phyloP scores from a whole-genome alignment of 176 grass and related monocot species.

The Themeda triandra region DNA sequence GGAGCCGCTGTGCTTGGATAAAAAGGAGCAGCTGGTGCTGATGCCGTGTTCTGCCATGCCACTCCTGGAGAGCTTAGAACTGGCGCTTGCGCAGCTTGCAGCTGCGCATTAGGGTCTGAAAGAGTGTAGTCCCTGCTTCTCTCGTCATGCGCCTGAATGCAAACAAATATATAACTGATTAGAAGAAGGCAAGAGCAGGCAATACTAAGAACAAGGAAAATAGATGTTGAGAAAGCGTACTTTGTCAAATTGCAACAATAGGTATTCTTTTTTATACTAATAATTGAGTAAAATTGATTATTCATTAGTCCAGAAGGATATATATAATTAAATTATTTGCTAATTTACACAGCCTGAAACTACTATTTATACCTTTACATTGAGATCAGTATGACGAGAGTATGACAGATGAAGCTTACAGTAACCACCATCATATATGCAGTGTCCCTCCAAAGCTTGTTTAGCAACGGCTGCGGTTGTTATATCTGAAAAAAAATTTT shows the following conservation, averaged over 20 bases:
- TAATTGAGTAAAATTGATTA: slow-evolving; percentile 32
- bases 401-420: slow-evolving; percentile 99
- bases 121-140: slow-evolving; percentile 88
- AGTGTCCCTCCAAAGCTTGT: slow-evolving; percentile 96
- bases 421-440: slow-evolving; percentile 99
- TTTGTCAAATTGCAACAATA: slow-evolving; percentile 27
- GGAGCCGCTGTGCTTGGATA: slow-evolving; percentile 40
- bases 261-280: slow-evolving; percentile 30
- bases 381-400: slow-evolving; percentile 99
- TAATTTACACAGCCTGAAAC: slow-evolving; percentile 50
- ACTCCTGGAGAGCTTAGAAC: slow-evolving; percentile 25
- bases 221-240: slow-evolving; percentile 38
- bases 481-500: slow-evolving; percentile 51
- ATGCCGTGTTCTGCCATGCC: slow-evolving; percentile 58
- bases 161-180: slow-evolving; percentile 13
- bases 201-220: background rate
- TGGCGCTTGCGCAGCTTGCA: slow-evolving; percentile 45
- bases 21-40: slow-evolving; percentile 35
- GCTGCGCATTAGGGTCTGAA: slow-evolving; percentile 37
- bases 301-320: slow-evolving; percentile 15
- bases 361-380: slow-evolving; percentile 96
- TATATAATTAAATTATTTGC: slow-evolving; percentile 25
- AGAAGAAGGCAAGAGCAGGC: background rate
- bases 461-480: slow-evolving; percentile 82
- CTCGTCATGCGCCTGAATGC: slow-evolving; percentile 68